These are phyloP conservation scores for Cryphonectria parasitica DNA, from an alignment of 2,329 filamentous ascomycete species.

Conservation along the genomic window DNA sequence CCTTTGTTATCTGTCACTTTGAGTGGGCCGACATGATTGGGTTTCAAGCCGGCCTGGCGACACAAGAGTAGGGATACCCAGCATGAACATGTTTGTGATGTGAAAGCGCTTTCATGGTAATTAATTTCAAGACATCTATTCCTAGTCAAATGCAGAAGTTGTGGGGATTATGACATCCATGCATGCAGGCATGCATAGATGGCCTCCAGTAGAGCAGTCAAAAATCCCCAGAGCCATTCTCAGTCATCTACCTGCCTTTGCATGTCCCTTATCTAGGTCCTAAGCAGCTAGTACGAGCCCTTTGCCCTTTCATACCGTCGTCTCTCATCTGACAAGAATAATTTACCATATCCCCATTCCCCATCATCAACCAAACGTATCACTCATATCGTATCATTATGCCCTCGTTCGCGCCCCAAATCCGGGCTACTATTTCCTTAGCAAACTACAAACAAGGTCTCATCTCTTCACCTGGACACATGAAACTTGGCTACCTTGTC, in stretches of 20 bases:
- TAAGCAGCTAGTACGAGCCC: neutral
- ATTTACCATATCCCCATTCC: neutral
- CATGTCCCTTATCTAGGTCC: neutral
- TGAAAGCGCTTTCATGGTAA: no score
- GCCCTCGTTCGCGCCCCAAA: slow-evolving; percentile 40
- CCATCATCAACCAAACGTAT: neutral
- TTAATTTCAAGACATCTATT: neutral
- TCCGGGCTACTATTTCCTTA: slow-evolving; percentile 28
- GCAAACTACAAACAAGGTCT: neutral
- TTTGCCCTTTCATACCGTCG: neutral
- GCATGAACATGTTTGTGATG: neutral
- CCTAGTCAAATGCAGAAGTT: neutral
- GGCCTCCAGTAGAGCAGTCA: neutral
- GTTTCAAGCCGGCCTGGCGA: neutral
- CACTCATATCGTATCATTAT: slow-evolving; percentile 2
- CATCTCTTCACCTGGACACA: neutral
- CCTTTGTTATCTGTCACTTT: neutral
- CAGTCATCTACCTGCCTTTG: neutral
- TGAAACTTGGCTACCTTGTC: slow-evolving; percentile 58
- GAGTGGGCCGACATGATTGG: neutral
- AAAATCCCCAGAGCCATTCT: neutral
- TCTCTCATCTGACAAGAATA: neutral
- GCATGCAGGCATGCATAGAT: neutral
- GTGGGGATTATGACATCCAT: neutral
- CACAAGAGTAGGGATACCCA: neutral